Percentiles rank a stretch among this genome's conserved stretches.
These are phyloP conservation scores for Termitomyces sp. DNA, from an alignment of 768 basidiomycete genomes.

Conservation along the genomic window DNA sequence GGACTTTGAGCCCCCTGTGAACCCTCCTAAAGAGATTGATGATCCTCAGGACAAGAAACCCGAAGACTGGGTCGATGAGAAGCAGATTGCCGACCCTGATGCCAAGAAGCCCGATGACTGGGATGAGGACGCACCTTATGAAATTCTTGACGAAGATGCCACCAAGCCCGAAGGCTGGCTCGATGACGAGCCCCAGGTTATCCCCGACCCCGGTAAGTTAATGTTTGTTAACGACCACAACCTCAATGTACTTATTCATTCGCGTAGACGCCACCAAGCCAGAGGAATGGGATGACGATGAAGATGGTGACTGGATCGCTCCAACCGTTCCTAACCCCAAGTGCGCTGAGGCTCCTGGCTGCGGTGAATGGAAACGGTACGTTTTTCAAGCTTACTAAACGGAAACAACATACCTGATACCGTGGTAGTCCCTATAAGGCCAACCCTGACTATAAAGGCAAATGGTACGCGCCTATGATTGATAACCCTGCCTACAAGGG, in stretches of 20 bases:
- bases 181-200: conserved; percentile 71
- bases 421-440: conserved; percentile 66
- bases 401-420: not conserved
- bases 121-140: conserved; percentile 95
- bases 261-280: conserved; percentile 79
- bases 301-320: conserved; percentile 97
- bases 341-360: conserved; percentile 86
- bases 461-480: conserved; percentile 92
- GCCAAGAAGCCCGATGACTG: conserved; percentile 94
- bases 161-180: conserved; percentile 95
- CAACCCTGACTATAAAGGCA: conserved; percentile 97
- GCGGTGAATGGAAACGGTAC: conserved; percentile 90
- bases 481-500: conserved; percentile 99
- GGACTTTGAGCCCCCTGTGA: conserved; percentile 90
- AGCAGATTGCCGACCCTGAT: conserved; percentile 79
- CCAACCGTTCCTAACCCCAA: conserved; percentile 87
- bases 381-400: conserved; percentile 5
- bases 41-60: conserved; percentile 92
- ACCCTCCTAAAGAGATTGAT: conserved; percentile 90
- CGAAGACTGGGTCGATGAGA: conserved; percentile 84
- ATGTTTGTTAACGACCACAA: not conserved
- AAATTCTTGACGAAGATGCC: conserved; percentile 84
- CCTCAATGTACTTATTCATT: not conserved
- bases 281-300: conserved; percentile 99
- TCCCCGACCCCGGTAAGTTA: conserved; percentile 82